Conservation (phyloP, 208 protist species). For the Vickermania spadyakhi region DNA sequence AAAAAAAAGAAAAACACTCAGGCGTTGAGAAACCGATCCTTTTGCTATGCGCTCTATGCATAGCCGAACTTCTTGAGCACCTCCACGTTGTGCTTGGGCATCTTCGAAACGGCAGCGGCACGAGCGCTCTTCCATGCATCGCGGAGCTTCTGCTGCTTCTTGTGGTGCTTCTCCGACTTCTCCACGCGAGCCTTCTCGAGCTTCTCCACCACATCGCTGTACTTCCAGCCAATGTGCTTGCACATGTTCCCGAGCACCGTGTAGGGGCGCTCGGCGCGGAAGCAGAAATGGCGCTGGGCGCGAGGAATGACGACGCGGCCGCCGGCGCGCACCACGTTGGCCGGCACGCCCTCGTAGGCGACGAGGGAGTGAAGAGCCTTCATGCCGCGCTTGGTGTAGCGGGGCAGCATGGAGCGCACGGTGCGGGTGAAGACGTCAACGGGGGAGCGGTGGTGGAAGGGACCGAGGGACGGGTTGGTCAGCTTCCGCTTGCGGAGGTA, state of each 20-base stretch:
- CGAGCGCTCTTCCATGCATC: constrained; percentile 55
- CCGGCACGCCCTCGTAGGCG: constrained; percentile 75
- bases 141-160: constrained; percentile 62
- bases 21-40: too few species aligned
- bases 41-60: constrained; percentile 48
- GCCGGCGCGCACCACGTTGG: constrained; percentile 54
- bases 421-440: constrained; percentile 93
- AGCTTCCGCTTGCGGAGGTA: constrained; percentile 96
- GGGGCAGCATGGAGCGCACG: constrained; percentile 97
- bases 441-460: constrained; percentile 97
- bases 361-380: constrained; percentile 58
- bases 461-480: constrained; percentile 96
- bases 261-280: constrained; percentile 68
- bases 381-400: constrained; percentile 85
- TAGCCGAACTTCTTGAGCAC: constrained; percentile 88
- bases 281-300: constrained; percentile 69
- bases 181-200: constrained; percentile 66
- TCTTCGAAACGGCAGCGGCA: constrained; percentile 69
- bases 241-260: constrained; percentile 81
- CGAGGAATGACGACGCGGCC: constrained; percentile 61
- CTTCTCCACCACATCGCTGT: constrained; percentile 73
- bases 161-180: constrained; percentile 55
- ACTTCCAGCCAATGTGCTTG: constrained; percentile 87
- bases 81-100: constrained; percentile 76
- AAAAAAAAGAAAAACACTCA: too few species aligned